Percentiles rank a stretch among this genome's conserved stretches.
Conservation (phyloP, 1,139 yeast species). For the Blastobotrys aristatus region DNA sequence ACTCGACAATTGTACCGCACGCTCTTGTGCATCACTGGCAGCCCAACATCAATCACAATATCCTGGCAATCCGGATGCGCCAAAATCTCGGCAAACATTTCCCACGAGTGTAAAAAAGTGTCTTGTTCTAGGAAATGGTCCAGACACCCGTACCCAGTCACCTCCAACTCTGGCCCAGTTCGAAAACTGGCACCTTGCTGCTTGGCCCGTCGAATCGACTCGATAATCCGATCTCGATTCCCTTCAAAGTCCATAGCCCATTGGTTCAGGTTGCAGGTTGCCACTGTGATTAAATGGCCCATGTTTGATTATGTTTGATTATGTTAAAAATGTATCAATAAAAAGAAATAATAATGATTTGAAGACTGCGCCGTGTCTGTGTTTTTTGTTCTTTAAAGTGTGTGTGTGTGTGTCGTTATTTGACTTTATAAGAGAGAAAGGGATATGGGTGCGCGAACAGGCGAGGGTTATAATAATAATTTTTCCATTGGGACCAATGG, state of each 20-base stretch:
- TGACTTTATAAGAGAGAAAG: no score
- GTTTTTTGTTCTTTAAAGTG: no score
- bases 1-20: conserved; percentile 89
- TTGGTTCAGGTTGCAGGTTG: conserved; percentile 75
- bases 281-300: conserved; percentile 53
- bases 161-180: conserved; percentile 95
- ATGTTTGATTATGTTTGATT: no score
- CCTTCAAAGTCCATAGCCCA: conserved; percentile 99
- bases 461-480: no score
- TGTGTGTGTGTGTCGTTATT: no score
- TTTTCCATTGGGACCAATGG: no score
- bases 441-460: no score
- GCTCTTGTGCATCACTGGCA: conserved; percentile 85
- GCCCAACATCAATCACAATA: conserved; percentile 82
- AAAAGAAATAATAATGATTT: no score
- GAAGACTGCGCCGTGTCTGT: no score
- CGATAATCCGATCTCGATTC: conserved; percentile 81
- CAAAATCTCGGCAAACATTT: conserved; percentile 76
- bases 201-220: conserved; percentile 75
- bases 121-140: conserved; percentile 95
- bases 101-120: conserved; percentile 88
- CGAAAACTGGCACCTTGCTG: conserved; percentile 69
- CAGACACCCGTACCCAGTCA: conserved; percentile 86
- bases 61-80: conserved; percentile 61
- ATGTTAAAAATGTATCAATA: no score